Evolutionary conservation across 768 basidiomycete species (phyloP), one percentile per base, ranked within the genome.

Genomic region (Phylloporus scabripes): DNA sequence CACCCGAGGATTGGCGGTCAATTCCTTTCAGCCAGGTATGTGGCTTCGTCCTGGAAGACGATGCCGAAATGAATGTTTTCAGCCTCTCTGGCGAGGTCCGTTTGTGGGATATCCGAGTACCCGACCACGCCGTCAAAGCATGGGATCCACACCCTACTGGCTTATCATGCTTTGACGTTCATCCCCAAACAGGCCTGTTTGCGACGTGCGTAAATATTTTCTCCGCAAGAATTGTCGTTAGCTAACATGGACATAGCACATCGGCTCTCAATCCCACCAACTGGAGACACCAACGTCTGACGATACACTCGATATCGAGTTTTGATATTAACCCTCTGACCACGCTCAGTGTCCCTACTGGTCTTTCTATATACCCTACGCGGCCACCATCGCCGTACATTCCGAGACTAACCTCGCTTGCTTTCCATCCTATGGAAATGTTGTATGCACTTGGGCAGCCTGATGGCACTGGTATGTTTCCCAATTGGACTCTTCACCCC

Each of bases 1-100:
- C 87, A 95, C 67, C 81, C 88, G 2, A 80, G 74, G 5, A 69
- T 78, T 17, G 70, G 74, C 23, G 74, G 76, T 5, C 87, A 92
- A 55, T 78, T 96, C 59, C 66, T 97, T 8, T 91, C 92, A 11
- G 93, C 87, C 17, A 86, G 89, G 94, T 95, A 57, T 34, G 80
- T 60, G 9, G 36, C 38, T 29, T 11, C 41, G 2, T 45, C 14
- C 24, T 6, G 32, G 11, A 0, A 7, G n/a, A 9, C 17, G 33
- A n/a, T 32, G 28, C n/a, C 2, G 10, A 45, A 21, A 48, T 46
- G 9, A n/a, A 52, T 34, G 32, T 34, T 34, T 24, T 14, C 57
- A 97, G 96, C 59, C 67, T 91, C 63, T 87, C 90, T 60, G 96
- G 96, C 1, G 83, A 89, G 58, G 85, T 96, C 36, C 87, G 87